Evolutionary conservation across 495 filamentous ascomycete species (phyloP).

Genomic region (Filosporella fistucella): DNA sequence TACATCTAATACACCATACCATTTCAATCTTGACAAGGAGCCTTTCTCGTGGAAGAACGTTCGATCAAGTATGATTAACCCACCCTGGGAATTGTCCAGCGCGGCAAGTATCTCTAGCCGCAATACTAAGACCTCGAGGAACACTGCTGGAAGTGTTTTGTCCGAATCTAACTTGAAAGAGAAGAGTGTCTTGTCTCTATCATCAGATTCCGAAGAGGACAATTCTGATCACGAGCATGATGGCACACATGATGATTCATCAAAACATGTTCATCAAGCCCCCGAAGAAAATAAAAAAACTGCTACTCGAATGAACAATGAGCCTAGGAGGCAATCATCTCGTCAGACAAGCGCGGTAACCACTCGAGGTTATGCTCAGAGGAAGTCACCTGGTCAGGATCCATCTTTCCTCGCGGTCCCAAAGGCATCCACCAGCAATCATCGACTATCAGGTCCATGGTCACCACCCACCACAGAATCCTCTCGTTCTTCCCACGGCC

Average conservation of each 20-base stretch:
- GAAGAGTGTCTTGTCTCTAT: constrained; percentile 24
- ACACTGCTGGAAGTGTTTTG: constrained; percentile 18
- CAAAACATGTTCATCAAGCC: background rate
- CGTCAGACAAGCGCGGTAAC: background rate
- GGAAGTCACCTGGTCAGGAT: constrained; percentile 2
- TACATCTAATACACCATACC: background rate
- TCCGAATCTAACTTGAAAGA: constrained; percentile 22
- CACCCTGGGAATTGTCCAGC: constrained; percentile 17
- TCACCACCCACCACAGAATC: background rate
- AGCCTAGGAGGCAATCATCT: constrained; percentile 2
- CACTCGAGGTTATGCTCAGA: constrained; percentile 3
- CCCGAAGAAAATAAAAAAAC: constrained; percentile 6
- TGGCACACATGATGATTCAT: background rate
- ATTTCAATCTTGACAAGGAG: background rate
- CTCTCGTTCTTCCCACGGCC: background rate
- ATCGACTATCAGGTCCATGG: constrained; percentile 10
- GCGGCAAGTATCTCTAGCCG: constrained; percentile 22
- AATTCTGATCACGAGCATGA: constrained; percentile 2
- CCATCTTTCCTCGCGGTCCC: constrained; percentile 18
- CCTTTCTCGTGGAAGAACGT: constrained; percentile 23
- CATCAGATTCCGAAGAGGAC: constrained; percentile 24
- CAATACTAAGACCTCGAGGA: constrained; percentile 21
- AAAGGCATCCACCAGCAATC: background rate
- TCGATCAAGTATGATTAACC: constrained; percentile 10
- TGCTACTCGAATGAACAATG: background rate